Evolutionary conservation across 140 eudicot species (phyloP).

Genomic region (Erigeron philadelphicus): DNA sequence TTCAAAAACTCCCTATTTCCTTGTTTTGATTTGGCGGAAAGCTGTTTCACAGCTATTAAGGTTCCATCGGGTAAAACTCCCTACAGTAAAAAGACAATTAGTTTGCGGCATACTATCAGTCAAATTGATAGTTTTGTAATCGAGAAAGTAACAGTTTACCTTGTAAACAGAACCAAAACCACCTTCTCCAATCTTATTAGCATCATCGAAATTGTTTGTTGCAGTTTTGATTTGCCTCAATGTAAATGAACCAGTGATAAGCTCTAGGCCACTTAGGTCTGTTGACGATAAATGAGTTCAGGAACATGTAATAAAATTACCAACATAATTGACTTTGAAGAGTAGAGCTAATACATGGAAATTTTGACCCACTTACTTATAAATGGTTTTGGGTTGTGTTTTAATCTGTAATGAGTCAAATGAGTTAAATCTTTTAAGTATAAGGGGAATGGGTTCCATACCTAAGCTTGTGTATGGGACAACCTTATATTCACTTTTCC

Average conservation of each 20-base stretch:
- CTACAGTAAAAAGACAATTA: slow-evolving; percentile 28
- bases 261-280: slow-evolving; percentile 49
- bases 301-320: neutral
- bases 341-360: neutral
- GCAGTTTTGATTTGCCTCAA: slow-evolving; percentile 66
- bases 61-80: slow-evolving; percentile 54
- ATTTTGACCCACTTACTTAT: neutral
- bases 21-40: slow-evolving; percentile 63
- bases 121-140: neutral
- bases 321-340: neutral
- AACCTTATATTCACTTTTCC: too few relatives aligned
- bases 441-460: neutral
- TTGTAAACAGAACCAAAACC: slow-evolving; percentile 91
- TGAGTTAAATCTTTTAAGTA: neutral
- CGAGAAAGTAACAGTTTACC: slow-evolving; percentile 29
- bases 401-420: neutral
- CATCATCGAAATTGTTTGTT: slow-evolving; percentile 55
- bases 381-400: neutral
- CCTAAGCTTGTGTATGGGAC: too few relatives aligned
- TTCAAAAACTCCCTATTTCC: slow-evolving; percentile 64
- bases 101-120: neutral
- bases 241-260: slow-evolving; percentile 55
- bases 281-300: slow-evolving; percentile 15
- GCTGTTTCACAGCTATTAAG: slow-evolving; percentile 64
- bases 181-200: slow-evolving; percentile 87